Conservation (phyloP, 129 eudicot species). For the Flaveria ramosissima region DNA sequence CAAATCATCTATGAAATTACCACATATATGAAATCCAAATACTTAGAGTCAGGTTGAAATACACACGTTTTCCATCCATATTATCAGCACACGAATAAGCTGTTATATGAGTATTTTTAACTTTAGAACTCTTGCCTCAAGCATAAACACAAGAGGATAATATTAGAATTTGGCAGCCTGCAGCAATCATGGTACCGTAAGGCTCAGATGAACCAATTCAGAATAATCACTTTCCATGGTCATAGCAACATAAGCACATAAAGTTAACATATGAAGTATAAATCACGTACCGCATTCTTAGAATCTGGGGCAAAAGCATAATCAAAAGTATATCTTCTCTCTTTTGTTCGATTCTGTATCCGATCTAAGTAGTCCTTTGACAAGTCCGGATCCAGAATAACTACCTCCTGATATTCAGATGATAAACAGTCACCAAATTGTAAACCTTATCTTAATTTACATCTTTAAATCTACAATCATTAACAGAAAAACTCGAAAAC, state of each 20-base stretch:
- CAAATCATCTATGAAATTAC: background rate
- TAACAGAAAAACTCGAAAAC: background rate
- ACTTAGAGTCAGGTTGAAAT: background rate
- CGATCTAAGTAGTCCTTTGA: constrained; percentile 88
- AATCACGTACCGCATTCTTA: constrained; percentile 58
- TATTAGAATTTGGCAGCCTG: background rate
- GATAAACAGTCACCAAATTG: constrained; percentile 8
- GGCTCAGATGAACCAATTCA: background rate
- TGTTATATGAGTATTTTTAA: background rate
- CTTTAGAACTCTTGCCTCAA: constrained; percentile 10
- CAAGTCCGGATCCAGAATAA: constrained; percentile 84
- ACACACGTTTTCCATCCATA: constrained; percentile 9
- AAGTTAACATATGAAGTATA: constrained; percentile 10
- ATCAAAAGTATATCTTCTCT: constrained; percentile 78
- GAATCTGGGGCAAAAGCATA: constrained; percentile 73
- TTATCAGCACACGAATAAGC: constrained; percentile 4
- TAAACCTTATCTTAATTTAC: constrained; percentile 11
- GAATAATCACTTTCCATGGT: constrained; percentile 6
- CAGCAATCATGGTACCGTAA: background rate
- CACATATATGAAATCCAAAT: background rate
- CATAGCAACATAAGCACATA: constrained; percentile 20
- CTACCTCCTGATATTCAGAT: constrained; percentile 59
- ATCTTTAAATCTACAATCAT: background rate
- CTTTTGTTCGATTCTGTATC: constrained; percentile 79
- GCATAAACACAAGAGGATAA: background rate